A percentile compares a stretch with the other conserved stretches of the same genome.
These are phyloP conservation scores for Balamuthia mandrillaris DNA, from an alignment of 208 protist genomes.

Conservation along the genomic window DNA sequence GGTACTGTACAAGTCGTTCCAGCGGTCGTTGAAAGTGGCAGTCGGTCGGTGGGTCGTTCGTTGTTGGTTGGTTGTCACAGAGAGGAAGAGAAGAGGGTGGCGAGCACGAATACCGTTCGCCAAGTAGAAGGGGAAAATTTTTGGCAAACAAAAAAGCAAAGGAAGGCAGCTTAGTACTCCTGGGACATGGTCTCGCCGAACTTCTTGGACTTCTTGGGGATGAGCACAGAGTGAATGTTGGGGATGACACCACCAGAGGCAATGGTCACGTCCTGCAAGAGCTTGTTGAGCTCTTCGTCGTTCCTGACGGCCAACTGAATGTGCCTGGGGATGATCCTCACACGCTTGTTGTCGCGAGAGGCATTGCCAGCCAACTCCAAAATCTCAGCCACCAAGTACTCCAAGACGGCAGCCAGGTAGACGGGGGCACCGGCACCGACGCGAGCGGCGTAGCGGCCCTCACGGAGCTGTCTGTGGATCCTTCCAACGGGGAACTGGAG, in stretches of 20 bases:
- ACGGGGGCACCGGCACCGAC: conserved; percentile 95
- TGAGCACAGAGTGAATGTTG: conserved; percentile 84
- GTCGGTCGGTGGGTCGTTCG: too few species aligned
- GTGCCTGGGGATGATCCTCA: conserved; percentile 87
- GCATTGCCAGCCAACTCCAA: conserved; percentile 90
- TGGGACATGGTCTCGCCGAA: conserved; percentile 31
- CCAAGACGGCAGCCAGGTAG: conserved; percentile 97
- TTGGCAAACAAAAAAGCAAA: not conserved
- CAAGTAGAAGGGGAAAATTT: too few species aligned
- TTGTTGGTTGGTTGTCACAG: too few species aligned
- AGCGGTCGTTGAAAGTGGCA: too few species aligned
- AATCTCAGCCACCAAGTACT: conserved; percentile 94
- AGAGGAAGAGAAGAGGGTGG: too few species aligned
- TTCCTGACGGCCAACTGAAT: conserved; percentile 87
- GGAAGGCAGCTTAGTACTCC: conserved; percentile 44
- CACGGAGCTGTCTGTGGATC: conserved; percentile 90
- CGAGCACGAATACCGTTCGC: too few species aligned
- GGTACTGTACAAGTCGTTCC: too few species aligned
- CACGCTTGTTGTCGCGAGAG: conserved; percentile 84
- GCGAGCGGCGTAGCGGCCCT: conserved; percentile 92
- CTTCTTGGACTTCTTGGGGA: conserved; percentile 76
- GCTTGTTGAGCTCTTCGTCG: conserved; percentile 90
- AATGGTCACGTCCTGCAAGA: conserved; percentile 86
- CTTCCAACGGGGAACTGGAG: conserved; percentile 98
- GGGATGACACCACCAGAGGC: conserved; percentile 87